A percentile compares a stretch with the other conserved stretches of the same genome.
Conservation (phyloP, 148 eudicot species). For the Beta vulgaris region DNA sequence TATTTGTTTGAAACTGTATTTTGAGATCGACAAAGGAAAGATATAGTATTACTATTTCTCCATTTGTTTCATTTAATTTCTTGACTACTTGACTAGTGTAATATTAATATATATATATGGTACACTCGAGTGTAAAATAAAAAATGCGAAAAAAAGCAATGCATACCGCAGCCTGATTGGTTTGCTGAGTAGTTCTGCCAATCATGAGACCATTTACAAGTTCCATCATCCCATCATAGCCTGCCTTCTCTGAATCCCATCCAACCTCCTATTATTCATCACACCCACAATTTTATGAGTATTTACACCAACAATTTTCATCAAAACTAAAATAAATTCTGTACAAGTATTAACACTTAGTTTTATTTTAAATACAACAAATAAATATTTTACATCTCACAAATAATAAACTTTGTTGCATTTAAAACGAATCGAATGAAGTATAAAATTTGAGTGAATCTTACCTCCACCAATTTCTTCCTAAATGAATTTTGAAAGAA, state of each 20-base stretch:
- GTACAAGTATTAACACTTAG: no score
- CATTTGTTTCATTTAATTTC: not conserved
- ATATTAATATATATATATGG: no score
- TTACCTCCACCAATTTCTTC: slow-evolving; percentile 39
- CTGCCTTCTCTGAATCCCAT: slow-evolving; percentile 84
- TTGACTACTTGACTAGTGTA: no score
- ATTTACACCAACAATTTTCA: not conserved
- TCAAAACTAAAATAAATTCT: not conserved
- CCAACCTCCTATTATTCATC: slow-evolving; percentile 60
- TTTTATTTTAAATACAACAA: no score
- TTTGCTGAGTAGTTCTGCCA: slow-evolving; percentile 57
- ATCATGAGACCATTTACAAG: slow-evolving; percentile 71
- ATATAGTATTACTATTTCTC: not conserved
- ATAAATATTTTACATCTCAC: no score
- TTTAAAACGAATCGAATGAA: no score
- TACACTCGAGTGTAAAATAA: not conserved
- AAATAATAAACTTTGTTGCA: no score
- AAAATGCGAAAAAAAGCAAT: not conserved
- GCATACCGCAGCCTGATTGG: slow-evolving; percentile 73
- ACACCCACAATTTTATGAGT: not conserved
- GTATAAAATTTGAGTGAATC: no score
- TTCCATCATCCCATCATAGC: slow-evolving; percentile 88
- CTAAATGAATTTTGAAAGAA: slow-evolving; percentile 41
- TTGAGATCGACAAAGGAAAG: no score
- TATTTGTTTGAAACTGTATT: no score